phyloP scores from a whole-genome alignment of 768 basidiomycete genomes.

The Termitomyces sp. region DNA sequence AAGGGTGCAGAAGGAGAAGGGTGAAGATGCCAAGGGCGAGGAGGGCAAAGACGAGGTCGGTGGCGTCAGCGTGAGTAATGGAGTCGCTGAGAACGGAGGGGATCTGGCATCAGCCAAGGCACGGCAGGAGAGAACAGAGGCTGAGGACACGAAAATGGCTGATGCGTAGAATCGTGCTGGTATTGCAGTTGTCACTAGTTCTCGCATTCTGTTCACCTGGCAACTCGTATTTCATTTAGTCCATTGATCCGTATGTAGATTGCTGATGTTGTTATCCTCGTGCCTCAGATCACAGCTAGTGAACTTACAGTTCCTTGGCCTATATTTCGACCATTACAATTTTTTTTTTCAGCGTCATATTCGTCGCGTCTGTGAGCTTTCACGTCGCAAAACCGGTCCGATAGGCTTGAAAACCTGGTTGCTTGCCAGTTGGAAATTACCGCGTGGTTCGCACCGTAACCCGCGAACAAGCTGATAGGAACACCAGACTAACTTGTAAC shows the following conservation, averaged over 20 bases:
- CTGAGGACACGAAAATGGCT: slow-evolving; percentile 47
- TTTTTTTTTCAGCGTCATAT: not conserved
- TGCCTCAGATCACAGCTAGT: not conserved
- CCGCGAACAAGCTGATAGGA: not conserved
- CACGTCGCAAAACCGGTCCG: not conserved
- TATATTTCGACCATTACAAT: not conserved
- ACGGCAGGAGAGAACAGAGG: slow-evolving; percentile 19
- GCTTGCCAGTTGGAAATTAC: too few species aligned
- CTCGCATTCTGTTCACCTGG: not conserved
- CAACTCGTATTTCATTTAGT: not conserved
- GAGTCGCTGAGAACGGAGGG: slow-evolving; percentile 23
- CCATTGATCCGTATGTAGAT: too few species aligned
- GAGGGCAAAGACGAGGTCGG: not conserved
- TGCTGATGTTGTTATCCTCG: not conserved
- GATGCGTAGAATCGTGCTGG: slow-evolving; percentile 10
- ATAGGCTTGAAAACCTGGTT: not conserved
- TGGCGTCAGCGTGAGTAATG: slow-evolving; percentile 16
- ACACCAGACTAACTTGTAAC: too few species aligned
- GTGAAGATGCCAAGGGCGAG: slow-evolving; percentile 23
- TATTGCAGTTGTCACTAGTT: not conserved
- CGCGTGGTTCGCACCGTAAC: not conserved
- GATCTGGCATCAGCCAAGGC: slow-evolving; percentile 19
- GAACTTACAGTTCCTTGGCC: not conserved
- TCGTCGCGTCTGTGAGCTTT: not conserved
- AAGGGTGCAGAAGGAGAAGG: slow-evolving; percentile 25